Conservation (phyloP, 2,329 filamentous ascomycete species). For the Coniella lustricola region DNA sequence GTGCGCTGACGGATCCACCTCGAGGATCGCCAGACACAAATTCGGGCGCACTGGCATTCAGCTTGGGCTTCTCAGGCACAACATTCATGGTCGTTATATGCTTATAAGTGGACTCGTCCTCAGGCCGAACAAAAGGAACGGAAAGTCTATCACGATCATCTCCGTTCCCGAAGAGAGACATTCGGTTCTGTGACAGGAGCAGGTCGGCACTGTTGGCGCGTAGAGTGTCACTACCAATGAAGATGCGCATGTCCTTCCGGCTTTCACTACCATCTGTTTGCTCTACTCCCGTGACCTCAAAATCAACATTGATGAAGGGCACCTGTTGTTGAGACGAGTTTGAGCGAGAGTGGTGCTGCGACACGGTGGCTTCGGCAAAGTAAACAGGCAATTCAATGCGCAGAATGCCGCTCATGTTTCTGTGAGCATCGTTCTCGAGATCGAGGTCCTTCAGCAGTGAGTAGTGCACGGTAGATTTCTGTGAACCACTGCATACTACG, state of each 20-base stretch:
- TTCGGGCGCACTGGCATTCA: slow-evolving; percentile 46
- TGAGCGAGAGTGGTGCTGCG: slow-evolving; percentile 66
- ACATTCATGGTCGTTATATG: slow-evolving; percentile 59
- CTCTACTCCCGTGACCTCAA: slow-evolving; percentile 61
- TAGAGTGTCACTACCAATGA: slow-evolving; percentile 83
- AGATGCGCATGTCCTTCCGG: slow-evolving; percentile 69
- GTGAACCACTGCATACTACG: slow-evolving; percentile 85
- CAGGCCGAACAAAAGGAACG: slow-evolving; percentile 85
- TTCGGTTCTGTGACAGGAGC: slow-evolving; percentile 82
- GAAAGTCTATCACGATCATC: slow-evolving; percentile 73
- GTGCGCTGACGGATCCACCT: slow-evolving; percentile 9
- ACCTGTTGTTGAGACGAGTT: slow-evolving; percentile 73
- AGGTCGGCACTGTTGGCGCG: slow-evolving; percentile 84
- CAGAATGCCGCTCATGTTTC: slow-evolving; percentile 57
- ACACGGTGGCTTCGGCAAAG: slow-evolving; percentile 82
- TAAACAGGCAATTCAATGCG: slow-evolving; percentile 76
- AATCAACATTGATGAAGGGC: slow-evolving; percentile 72
- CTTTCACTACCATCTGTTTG: slow-evolving; percentile 41
- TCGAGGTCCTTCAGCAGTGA: slow-evolving; percentile 69
- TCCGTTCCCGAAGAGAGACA: slow-evolving; percentile 73
- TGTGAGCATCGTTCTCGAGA: slow-evolving; percentile 58
- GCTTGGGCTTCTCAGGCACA: slow-evolving; percentile 47
- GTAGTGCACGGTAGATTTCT: slow-evolving; percentile 74
- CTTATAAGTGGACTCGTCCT: slow-evolving; percentile 77
- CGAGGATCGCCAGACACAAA: slow-evolving; percentile 31